phyloP scores from a whole-genome alignment of 2,329 filamentous ascomycete genomes.

The Fusarium solani-melongenae region DNA sequence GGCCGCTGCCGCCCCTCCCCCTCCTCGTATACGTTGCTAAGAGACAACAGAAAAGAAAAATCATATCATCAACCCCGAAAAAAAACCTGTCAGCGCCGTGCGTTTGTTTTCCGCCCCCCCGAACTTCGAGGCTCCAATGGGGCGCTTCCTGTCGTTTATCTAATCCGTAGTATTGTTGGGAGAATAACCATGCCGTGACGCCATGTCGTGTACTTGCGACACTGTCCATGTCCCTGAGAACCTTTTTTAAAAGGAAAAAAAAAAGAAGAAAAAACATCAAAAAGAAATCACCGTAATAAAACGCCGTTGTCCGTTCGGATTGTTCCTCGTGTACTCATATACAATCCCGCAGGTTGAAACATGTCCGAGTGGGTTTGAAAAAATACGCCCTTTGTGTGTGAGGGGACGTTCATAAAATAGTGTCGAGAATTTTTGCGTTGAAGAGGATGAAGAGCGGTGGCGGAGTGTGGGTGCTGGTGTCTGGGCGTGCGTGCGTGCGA shows the following conservation, averaged over 20 bases:
- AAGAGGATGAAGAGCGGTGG: constrained; percentile 4
- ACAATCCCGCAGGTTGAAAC: constrained; percentile 35
- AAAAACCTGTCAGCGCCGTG: constrained; percentile 35
- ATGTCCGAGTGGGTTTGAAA: not conserved
- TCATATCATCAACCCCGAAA: constrained; percentile 21
- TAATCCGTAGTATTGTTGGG: constrained; percentile 28
- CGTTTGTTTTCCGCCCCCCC: constrained; percentile 32
- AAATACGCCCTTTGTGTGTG: constrained; percentile 11
- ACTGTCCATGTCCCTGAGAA: constrained; percentile 29
- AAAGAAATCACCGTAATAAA: constrained; percentile 10
- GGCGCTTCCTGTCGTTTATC: constrained; percentile 39
- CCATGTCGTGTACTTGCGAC: constrained; percentile 40
- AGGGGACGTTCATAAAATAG: constrained; percentile 3
- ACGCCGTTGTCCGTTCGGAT: constrained; percentile 28
- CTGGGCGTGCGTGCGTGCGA: not conserved
- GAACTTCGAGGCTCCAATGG: constrained; percentile 18
- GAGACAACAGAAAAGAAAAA: constrained; percentile 24
- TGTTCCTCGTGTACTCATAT: constrained; percentile 33
- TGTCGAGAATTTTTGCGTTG: constrained; percentile 3
- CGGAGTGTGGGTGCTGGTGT: not conserved
- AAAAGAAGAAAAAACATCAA: not conserved
- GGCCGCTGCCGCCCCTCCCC: not conserved
- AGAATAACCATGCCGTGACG: constrained; percentile 34
- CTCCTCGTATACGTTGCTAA: not conserved
- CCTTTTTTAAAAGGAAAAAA: no score